Evolutionary conservation across 1,284 basidiomycete species (phyloP).

Genomic region (Microstroma glucosiphilum): DNA sequence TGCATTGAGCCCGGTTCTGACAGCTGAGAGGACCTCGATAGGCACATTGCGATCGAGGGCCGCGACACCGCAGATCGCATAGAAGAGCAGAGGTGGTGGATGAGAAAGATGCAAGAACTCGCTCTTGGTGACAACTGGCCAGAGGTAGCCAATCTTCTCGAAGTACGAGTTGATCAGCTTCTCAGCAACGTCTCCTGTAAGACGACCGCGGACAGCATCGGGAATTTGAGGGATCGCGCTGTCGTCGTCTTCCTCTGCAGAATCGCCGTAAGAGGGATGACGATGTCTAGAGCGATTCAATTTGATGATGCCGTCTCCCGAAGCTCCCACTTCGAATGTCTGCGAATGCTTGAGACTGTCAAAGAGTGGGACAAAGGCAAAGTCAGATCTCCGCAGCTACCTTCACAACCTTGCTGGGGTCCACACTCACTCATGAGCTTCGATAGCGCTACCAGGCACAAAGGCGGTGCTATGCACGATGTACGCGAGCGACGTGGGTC

Average conservation of each 20-base stretch:
- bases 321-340: constrained; percentile 57
- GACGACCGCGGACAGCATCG: constrained; percentile 31
- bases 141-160: constrained; percentile 70
- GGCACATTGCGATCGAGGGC: constrained; percentile 78
- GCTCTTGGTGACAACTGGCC: constrained; percentile 76
- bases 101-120: constrained; percentile 71
- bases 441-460: constrained; percentile 71
- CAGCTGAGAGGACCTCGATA: constrained; percentile 71
- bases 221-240: constrained; percentile 21
- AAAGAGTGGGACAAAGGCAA: not conserved
- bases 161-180: constrained; percentile 86
- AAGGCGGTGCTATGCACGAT: constrained; percentile 80
- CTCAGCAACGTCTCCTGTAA: constrained; percentile 54
- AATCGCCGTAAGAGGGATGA: constrained; percentile 11
- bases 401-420: not conserved
- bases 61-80: constrained; percentile 84
- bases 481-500: constrained; percentile 76
- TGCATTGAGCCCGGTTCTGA: constrained; percentile 68
- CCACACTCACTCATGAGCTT: constrained; percentile 63
- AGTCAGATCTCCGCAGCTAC: not conserved
- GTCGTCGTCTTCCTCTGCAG: constrained; percentile 8
- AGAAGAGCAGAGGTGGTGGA: constrained; percentile 74
- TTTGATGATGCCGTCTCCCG: constrained; percentile 78
- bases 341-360: constrained; percentile 52
- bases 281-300: constrained; percentile 59